A percentile compares a stretch with the other conserved stretches of the same genome.
These are phyloP conservation scores for Kodamaea fukazawae DNA, from an alignment of 805 yeast species.

Conservation along the genomic window DNA sequence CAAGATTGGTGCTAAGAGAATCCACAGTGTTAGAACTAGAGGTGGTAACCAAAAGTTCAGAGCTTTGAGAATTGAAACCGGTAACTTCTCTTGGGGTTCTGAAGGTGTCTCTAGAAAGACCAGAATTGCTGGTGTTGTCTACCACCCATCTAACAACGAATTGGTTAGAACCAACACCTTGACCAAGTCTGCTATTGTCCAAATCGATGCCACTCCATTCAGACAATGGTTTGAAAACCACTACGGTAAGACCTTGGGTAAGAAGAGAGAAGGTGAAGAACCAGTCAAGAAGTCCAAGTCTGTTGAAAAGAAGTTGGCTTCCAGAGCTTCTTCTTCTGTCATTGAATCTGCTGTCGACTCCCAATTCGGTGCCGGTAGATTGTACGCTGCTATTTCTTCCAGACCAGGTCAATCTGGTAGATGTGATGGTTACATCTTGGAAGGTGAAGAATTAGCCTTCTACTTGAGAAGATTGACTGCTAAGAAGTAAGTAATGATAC, in stretches of 20 bases:
- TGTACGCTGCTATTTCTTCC: conserved; percentile 97
- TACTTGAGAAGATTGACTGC: conserved; percentile 99
- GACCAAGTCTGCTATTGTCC: conserved; percentile 98
- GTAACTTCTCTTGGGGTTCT: conserved; percentile 99
- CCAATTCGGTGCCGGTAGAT: conserved; percentile 98
- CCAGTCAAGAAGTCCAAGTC: conserved; percentile 66
- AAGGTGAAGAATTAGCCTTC: conserved; percentile 99
- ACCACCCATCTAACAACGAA: conserved; percentile 99
- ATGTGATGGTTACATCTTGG: conserved; percentile 99
- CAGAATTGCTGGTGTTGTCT: conserved; percentile 95
- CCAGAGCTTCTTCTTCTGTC: conserved; percentile 83
- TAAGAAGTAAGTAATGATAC: conserved; percentile 72
- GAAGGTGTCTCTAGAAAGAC: conserved; percentile 99
- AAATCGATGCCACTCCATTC: conserved; percentile 99
- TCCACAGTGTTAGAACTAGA: conserved; percentile 98
- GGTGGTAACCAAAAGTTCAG: conserved; percentile 99
- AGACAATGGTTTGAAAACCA: conserved; percentile 98
- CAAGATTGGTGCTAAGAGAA: conserved; percentile 98
- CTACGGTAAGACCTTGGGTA: conserved; percentile 93
- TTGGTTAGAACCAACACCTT: conserved; percentile 99
- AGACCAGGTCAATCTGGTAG: conserved; percentile 99
- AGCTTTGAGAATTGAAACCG: conserved; percentile 98
- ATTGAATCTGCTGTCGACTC: conserved; percentile 88
- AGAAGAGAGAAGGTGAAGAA: conserved; percentile 63
- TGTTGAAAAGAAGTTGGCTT: conserved; percentile 88